Evolutionary conservation across 2,329 filamentous ascomycete species (phyloP).

Genomic region (Scedosporium apiospermum): DNA sequence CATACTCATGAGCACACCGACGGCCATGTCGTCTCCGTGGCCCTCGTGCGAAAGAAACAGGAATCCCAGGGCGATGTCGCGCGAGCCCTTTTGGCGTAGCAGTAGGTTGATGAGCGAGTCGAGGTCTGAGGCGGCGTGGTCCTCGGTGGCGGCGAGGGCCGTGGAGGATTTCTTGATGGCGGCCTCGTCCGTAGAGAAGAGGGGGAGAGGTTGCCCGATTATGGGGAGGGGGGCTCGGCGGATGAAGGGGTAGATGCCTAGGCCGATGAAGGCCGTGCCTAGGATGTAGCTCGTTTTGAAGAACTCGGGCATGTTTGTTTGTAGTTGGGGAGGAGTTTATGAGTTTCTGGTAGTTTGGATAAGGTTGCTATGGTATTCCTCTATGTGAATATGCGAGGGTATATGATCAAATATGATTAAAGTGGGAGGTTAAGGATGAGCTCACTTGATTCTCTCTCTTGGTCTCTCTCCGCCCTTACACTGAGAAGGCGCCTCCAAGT

Average conservation of each 20-base stretch:
- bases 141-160: neutral
- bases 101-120: slow-evolving; percentile 1
- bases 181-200: slow-evolving; percentile 5
- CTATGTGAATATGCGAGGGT: neutral
- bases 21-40: slow-evolving; percentile 5
- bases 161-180: neutral
- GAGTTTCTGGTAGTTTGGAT: neutral
- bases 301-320: neutral
- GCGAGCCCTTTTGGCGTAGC: slow-evolving; percentile 1
- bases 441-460: neutral
- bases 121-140: neutral
- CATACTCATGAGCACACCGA: slow-evolving; percentile 5
- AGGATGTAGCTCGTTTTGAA: slow-evolving; percentile 6
- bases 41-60: slow-evolving; percentile 5
- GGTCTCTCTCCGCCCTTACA: neutral
- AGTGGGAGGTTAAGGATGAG: neutral
- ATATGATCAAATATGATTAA: neutral
- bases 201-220: slow-evolving; percentile 4
- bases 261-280: slow-evolving; percentile 6
- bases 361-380: neutral
- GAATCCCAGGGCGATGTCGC: slow-evolving; percentile 4
- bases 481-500: neutral
- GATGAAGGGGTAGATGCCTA: slow-evolving; percentile 7
- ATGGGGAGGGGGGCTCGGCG: slow-evolving; percentile 1
- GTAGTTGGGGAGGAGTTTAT: neutral